Base-by-base conservation (phyloP, 805 yeast genomes). In the Tetrapisispora fleetii region DNA sequence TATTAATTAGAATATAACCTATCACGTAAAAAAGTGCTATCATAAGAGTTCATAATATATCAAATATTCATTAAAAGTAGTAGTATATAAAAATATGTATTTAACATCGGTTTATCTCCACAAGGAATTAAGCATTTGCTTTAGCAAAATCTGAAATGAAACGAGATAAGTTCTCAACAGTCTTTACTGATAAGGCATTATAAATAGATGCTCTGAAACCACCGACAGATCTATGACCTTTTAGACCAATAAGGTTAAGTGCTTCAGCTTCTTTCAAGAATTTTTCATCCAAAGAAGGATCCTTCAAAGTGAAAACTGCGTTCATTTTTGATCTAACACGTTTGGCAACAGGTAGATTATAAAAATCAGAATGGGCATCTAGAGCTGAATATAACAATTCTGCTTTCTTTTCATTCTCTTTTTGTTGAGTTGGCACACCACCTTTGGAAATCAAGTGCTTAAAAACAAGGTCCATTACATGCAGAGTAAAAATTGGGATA, bases 221-320 rank as follows among this genome's bases (percentile, higher is more conserved):
- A 46, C 98, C 98, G 40, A 91, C 98, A 4, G 96, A 87, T 65
- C 98, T 79, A 68, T 91, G 98, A 39, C 99, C 98, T 69, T 89
- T 86, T 60, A 91, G 75, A 7, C 97, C 98, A 5, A 80, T 71
- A 53, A 93, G 73, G 1, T 78, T 75, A 49, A 55, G 62, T 27
- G 65, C 76, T 22, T 71, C 75, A 3, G 97, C 95, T 43, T 74
- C 80, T 52, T 78, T 71, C 52, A 91, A 60, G 68, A 93, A 93
- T 51, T 76, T 69, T 6, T 76, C 73, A 60, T 90, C 96, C 46
- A 79, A 65, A 2, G 76, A 86, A 3, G 76, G 79, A 46, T 73
- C 76, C 22, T 76, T 73, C 43, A 89, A 67, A 11, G 88, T 88
- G 75, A 93, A 93, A 6, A 91, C 96, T 52, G 89, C 85, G 66